Evolutionary conservation across 345 rosid species (phyloP).

Genomic region (Balakata baccata): DNA sequence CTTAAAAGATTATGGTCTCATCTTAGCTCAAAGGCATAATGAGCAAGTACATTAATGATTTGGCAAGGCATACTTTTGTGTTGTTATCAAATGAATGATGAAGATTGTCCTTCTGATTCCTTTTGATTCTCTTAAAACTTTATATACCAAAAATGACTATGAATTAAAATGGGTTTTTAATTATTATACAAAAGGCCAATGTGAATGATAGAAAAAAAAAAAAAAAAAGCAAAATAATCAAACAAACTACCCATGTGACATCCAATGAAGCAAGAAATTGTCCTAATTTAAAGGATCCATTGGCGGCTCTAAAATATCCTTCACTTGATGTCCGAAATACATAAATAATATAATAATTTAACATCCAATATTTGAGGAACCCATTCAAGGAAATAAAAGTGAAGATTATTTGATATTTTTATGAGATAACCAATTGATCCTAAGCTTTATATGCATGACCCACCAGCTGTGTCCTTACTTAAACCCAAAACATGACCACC

Average conservation of each 20-base stretch:
- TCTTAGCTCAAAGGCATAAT: too few relatives aligned
- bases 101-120: too few relatives aligned
- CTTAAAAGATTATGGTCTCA: too few relatives aligned
- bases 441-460: conserved; percentile 3
- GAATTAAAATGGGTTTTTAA: too few relatives aligned
- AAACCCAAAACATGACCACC: conserved; percentile 13
- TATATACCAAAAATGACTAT: too few relatives aligned
- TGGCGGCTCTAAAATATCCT: conserved; percentile 25
- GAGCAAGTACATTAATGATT: too few relatives aligned
- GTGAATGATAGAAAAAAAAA: background rate
- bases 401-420: background rate
- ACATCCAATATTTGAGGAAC: conserved; percentile 22
- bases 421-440: too few relatives aligned
- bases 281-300: background rate
- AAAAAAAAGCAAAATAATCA: background rate
- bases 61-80: too few relatives aligned
- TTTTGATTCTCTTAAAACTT: too few relatives aligned
- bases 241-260: conserved; percentile 5
- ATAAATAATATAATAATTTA: background rate
- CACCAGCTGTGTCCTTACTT: conserved; percentile 8
- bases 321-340: background rate
- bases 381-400: background rate
- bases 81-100: too few relatives aligned
- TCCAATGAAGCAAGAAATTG: background rate
- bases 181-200: background rate